Evolutionary conservation across 2,329 filamentous ascomycete genomes (phyloP).

Genomic region (Teratosphaeria epicoccoides): DNA sequence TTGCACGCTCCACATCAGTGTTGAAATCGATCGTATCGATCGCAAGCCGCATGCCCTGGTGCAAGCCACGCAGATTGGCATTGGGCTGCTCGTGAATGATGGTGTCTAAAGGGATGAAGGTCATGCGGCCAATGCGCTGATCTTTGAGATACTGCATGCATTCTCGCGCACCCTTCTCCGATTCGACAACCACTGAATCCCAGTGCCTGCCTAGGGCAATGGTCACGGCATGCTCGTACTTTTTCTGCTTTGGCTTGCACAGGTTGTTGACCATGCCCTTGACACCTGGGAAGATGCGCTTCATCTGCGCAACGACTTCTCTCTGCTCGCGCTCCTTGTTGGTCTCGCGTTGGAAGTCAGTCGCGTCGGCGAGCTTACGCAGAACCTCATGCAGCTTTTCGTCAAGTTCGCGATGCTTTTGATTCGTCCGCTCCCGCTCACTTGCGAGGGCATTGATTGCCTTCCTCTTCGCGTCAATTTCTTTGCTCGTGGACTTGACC

Average conservation of each 20-base stretch:
- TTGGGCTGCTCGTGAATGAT: conserved; percentile 91
- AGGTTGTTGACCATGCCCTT: conserved; percentile 82
- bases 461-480: conserved; percentile 83
- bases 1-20: conserved; percentile 73
- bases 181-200: conserved; percentile 89
- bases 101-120: conserved; percentile 92
- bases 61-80: conserved; percentile 78
- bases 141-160: conserved; percentile 93
- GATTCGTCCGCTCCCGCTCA: conserved; percentile 68
- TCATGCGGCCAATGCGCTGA: conserved; percentile 75
- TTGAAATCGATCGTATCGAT: conserved; percentile 97
- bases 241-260: conserved; percentile 94
- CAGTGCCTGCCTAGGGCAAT: conserved; percentile 88
- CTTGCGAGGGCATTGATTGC: conserved; percentile 78
- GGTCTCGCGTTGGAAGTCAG: conserved; percentile 74
- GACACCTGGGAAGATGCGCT: conserved; percentile 84
- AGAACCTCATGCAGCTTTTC: conserved; percentile 79
- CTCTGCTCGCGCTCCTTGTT: conserved; percentile 69
- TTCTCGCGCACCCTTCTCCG: conserved; percentile 84
- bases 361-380: conserved; percentile 70
- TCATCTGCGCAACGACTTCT: conserved; percentile 75
- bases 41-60: conserved; percentile 71
- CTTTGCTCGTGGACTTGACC: conserved; percentile 54
- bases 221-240: conserved; percentile 85
- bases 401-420: conserved; percentile 77